Base-by-base conservation (phyloP, 1,284 basidiomycete genomes). In the Rugiboletus extremiorientalis region DNA sequence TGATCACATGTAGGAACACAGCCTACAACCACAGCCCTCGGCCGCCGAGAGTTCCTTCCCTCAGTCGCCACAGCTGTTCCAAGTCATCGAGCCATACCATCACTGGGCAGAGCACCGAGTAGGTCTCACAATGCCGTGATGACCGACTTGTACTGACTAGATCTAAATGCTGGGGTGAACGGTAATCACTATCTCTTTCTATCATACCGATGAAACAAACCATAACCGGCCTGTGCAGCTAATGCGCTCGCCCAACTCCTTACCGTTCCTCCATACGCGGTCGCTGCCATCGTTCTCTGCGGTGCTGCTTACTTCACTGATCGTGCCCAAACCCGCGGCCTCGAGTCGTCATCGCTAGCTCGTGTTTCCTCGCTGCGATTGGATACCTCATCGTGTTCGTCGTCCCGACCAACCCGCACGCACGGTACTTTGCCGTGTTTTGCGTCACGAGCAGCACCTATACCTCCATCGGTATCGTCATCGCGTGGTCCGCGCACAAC, bases 221-320 rank as follows among this genome's bases (percentile, higher is more conserved):
- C 23, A 27, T 44, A 36, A 50, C 23, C n/a, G 14, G 41, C 33
- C 22, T 22, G 6, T 25, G 54, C 28, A 84, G 83, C 79, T 30
- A 75, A 78, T 52, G 83, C 83, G 1, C 72, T 76, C 20, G 85
- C 88, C 0, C 88, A 90, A 62, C 64, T 90, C 9, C 74, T 89
- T 49, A 89, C 92, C 0, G 91, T 94, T 6, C 92, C 93, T 3
- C 91, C 92, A 10, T 93, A 94, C 64, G 88, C 83, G 5, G 85
- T 89, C 30, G 84, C 89, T 1, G 83, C 91, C 6, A 77, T 88
- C 14, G 80, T 91, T 45, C 81, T 94, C 63, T 78, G 85, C 27
- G 48, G 79, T 9, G 80, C 87, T 46, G 86, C 88, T 3, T 85
- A 82, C 61, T 72, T 77, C 30, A 93, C 91, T 6, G 94, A 96